phyloP scores from a whole-genome alignment of 352 stramenopile species.

The Phytophthora hibernalis region DNA sequence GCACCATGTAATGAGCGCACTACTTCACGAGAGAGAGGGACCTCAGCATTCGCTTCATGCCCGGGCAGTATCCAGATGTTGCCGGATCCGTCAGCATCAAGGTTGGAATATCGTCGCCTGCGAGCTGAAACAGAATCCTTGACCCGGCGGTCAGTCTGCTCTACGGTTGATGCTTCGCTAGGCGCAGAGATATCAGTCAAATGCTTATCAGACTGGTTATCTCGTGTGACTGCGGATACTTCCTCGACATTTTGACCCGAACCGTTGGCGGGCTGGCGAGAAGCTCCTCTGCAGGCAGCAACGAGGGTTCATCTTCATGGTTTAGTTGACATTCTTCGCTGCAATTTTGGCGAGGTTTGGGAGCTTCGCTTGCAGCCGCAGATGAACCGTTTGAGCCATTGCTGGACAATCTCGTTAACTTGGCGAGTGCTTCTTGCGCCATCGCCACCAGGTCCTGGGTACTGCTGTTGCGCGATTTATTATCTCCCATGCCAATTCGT shows the following conservation, averaged over 20 bases:
- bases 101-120: slow-evolving; percentile 12
- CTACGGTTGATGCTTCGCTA: slow-evolving; percentile 37
- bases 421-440: slow-evolving; percentile 29
- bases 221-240: neutral
- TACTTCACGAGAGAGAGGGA: slow-evolving; percentile 28
- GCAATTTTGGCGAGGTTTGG: neutral
- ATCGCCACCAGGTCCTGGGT: slow-evolving; percentile 30
- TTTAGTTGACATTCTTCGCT: neutral
- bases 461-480: slow-evolving; percentile 22
- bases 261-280: neutral
- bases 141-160: slow-evolving; percentile 21
- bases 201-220: slow-evolving; percentile 12
- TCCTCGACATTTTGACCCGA: slow-evolving; percentile 9
- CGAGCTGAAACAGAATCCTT: slow-evolving; percentile 28
- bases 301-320: neutral
- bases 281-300: neutral
- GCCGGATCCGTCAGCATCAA: slow-evolving; percentile 9
- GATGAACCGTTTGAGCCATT: slow-evolving; percentile 2
- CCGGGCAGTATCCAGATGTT: slow-evolving; percentile 19
- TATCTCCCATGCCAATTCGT: slow-evolving; percentile 43
- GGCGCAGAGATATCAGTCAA: slow-evolving; percentile 17
- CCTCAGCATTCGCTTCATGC: slow-evolving; percentile 15
- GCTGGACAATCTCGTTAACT: slow-evolving; percentile 22
- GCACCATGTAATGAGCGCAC: slow-evolving; percentile 27
- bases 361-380: slow-evolving; percentile 2